Evolutionary conservation across 225 moss, liverwort and hornwort genomes (phyloP).

Genomic region (Thuidium tamariscinum): DNA sequence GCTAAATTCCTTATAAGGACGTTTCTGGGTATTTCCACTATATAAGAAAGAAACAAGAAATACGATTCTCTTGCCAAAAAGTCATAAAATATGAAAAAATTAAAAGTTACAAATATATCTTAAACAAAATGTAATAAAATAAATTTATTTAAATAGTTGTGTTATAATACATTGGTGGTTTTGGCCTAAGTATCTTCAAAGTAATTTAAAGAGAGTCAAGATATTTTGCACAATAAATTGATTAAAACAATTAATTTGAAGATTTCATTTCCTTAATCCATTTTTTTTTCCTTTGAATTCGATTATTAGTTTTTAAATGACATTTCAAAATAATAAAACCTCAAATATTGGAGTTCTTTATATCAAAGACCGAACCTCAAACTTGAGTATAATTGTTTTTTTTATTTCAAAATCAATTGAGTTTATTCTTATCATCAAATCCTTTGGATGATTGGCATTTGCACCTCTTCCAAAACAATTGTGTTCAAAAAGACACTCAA

Average conservation of each 20-base stretch:
- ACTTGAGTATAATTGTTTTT: neutral
- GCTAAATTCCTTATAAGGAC: too few relatives aligned
- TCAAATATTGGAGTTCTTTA: too few relatives aligned
- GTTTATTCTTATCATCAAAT: neutral
- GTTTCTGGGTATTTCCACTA: too few relatives aligned
- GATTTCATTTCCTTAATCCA: neutral
- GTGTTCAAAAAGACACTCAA: neutral
- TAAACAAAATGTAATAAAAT: neutral
- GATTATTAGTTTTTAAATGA: too few relatives aligned
- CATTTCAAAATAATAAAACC: too few relatives aligned
- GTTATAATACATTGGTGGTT: fast-evolving
- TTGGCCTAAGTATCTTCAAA: neutral
- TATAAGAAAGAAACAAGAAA: fast-evolving
- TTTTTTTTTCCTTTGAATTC: too few relatives aligned
- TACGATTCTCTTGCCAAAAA: neutral
- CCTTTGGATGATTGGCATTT: neutral
- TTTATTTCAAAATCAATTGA: neutral
- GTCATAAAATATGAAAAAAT: neutral
- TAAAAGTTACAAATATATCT: neutral
- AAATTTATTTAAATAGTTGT: too few relatives aligned
- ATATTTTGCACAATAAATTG: neutral
- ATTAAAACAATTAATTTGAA: neutral
- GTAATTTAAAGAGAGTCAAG: neutral
- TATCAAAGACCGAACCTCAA: too few relatives aligned
- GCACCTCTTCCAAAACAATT: neutral